A percentile compares a stretch with the other conserved stretches of the same genome.
These are phyloP conservation scores for Aspergillus baeticus DNA, from an alignment of 495 filamentous ascomycete genomes.

Conservation along the genomic window DNA sequence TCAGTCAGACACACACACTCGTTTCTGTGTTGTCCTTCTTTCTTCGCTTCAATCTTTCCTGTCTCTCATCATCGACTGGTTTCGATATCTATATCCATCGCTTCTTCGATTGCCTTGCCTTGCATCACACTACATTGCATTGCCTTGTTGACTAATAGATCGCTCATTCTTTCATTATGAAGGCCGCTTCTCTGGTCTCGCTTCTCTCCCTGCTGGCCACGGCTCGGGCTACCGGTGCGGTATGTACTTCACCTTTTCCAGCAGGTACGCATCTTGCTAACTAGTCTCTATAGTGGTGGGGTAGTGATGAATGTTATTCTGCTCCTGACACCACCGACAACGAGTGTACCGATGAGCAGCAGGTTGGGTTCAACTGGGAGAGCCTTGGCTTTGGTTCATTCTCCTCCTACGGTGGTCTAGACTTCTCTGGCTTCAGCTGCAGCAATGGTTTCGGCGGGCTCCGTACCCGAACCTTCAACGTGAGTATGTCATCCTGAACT, in stretches of 20 bases:
- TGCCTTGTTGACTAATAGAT: conserved; percentile 1
- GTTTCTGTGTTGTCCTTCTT: conserved; percentile 6
- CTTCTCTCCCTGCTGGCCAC: conserved; percentile 32
- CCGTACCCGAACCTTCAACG: conserved; percentile 4
- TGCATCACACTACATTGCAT: neutral
- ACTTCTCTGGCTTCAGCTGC: conserved; percentile 71
- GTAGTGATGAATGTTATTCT: conserved; percentile 56
- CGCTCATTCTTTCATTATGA: conserved; percentile 23
- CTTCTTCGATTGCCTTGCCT: conserved; percentile 3
- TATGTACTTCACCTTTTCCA: conserved; percentile 18
- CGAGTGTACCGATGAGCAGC: conserved; percentile 66
- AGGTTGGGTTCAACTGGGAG: conserved; percentile 68
- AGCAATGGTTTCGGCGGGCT: conserved; percentile 47
- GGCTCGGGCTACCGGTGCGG: conserved; percentile 34
- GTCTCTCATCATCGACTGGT: conserved; percentile 9
- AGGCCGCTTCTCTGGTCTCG: conserved; percentile 22
- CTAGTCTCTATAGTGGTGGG: conserved; percentile 46
- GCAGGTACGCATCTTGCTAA: conserved; percentile 3
- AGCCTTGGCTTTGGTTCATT: conserved; percentile 64
- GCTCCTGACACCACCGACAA: conserved; percentile 76
- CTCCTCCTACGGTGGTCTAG: conserved; percentile 64
- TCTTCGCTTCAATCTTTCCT: conserved; percentile 13
- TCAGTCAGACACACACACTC: conserved; percentile 7
- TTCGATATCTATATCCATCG: conserved; percentile 1
- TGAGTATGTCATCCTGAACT: neutral